Evolutionary conservation across 148 eudicot species (phyloP).

Genomic region (Arbutus unedo): DNA sequence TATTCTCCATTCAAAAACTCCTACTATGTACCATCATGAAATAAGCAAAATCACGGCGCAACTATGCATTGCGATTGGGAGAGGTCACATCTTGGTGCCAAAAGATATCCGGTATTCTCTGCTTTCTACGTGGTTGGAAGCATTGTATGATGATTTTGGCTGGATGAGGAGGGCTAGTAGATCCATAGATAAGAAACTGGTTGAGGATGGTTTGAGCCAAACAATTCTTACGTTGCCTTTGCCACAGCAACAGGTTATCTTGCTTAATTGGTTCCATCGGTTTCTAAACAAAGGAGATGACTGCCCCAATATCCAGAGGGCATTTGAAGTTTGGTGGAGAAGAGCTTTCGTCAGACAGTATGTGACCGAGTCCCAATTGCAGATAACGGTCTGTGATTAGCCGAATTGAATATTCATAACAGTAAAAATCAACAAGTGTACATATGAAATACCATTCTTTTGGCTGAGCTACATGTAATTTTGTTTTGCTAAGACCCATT

Average conservation of each 20-base stretch:
- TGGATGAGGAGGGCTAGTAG: conserved; percentile 81
- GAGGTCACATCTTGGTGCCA: conserved; percentile 68
- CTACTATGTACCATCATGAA: conserved; percentile 81
- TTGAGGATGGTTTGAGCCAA: conserved; percentile 85
- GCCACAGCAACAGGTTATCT: conserved; percentile 63
- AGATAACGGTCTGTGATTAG: conserved; percentile 68
- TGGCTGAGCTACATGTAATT: conserved; percentile 7
- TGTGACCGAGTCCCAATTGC: conserved; percentile 58
- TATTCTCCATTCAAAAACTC: conserved; percentile 76
- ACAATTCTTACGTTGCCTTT: conserved; percentile 81
- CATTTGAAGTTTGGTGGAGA: conserved; percentile 98
- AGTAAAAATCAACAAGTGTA: conserved; percentile 10
- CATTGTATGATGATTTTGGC: conserved; percentile 77
- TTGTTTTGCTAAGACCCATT: conserved; percentile 1
- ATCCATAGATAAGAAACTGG: conserved; percentile 60
- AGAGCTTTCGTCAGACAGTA: conserved; percentile 77
- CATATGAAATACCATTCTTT: conserved; percentile 15
- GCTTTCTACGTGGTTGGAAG: conserved; percentile 88
- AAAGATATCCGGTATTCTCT: conserved; percentile 65
- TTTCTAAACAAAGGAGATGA: conserved; percentile 88
- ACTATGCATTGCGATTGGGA: conserved; percentile 78
- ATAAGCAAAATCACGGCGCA: conserved; percentile 87
- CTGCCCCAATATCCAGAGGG: conserved; percentile 91
- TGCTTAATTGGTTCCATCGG: conserved; percentile 83
- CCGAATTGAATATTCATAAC: conserved; percentile 25